Conservation (phyloP, 139 green algal genomes). For the Nannochloris sp. region DNA sequence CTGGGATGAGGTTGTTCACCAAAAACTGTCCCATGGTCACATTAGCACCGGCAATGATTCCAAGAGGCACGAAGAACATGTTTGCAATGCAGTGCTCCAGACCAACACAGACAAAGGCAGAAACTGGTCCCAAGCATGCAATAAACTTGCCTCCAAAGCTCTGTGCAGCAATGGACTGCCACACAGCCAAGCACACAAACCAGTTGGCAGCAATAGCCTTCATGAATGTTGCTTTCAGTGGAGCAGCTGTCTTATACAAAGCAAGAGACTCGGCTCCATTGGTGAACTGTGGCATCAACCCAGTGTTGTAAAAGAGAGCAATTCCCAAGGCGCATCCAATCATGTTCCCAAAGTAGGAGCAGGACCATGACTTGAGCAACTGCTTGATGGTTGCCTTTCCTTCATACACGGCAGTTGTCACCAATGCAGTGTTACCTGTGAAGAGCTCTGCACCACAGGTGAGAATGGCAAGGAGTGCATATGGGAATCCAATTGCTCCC, state of each 20-base stretch:
- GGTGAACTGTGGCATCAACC: constrained; percentile 41
- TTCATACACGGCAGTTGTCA: constrained; percentile 52
- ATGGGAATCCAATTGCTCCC: constrained; percentile 52
- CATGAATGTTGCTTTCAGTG: constrained; percentile 45
- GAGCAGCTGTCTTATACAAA: constrained; percentile 30
- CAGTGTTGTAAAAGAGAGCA: constrained; percentile 40
- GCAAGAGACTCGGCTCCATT: constrained; percentile 34
- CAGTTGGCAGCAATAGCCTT: constrained; percentile 78
- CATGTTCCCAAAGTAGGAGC: constrained; percentile 76
- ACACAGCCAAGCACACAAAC: constrained; percentile 85
- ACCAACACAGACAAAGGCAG: constrained; percentile 74
- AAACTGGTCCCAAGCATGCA: constrained; percentile 61
- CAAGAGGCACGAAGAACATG: constrained; percentile 69
- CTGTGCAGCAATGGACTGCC: constrained; percentile 50
- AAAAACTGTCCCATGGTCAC: constrained; percentile 65
- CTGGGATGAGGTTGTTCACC: constrained; percentile 50
- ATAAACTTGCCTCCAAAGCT: constrained; percentile 72
- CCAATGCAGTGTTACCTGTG: constrained; percentile 70
- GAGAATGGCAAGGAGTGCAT: constrained; percentile 55
- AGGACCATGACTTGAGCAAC: constrained; percentile 58
- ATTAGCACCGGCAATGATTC: constrained; percentile 34
- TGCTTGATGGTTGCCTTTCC: constrained; percentile 31
- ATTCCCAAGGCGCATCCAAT: constrained; percentile 59
- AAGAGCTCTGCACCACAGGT: constrained; percentile 75
- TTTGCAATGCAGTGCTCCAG: constrained; percentile 72